Conservation (phyloP, 495 filamentous ascomycete species). For the Aspergillus leporis region DNA sequence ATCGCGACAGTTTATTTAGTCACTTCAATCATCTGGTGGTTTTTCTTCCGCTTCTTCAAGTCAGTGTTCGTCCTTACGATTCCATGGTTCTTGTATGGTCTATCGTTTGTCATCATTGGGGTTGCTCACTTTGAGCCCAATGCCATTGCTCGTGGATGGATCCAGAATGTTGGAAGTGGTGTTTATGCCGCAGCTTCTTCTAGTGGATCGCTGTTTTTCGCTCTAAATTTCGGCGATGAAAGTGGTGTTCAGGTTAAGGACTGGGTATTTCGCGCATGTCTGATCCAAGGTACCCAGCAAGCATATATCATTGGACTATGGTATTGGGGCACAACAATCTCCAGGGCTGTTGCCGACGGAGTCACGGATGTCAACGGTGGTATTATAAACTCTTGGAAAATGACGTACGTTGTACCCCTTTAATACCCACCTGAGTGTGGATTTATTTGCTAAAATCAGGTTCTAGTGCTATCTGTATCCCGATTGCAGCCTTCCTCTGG, state of each 20-base stretch:
- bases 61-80: constrained; percentile 60
- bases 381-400: constrained; percentile 48
- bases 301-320: constrained; percentile 52
- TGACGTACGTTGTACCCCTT: constrained; percentile 37
- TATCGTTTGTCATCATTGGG: constrained; percentile 67
- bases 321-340: constrained; percentile 52
- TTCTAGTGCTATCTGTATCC: constrained; percentile 41
- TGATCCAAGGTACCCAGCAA: constrained; percentile 54
- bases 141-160: constrained; percentile 45
- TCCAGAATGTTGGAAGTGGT: constrained; percentile 50
- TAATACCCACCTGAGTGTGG: neutral
- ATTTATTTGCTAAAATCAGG: constrained; percentile 16
- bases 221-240: constrained; percentile 54
- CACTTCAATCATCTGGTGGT: constrained; percentile 66
- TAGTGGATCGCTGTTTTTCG: constrained; percentile 52
- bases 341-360: constrained; percentile 37
- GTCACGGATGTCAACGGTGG: constrained; percentile 30
- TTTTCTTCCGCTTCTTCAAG: constrained; percentile 60
- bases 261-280: constrained; percentile 55
- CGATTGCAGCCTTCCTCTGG: constrained; percentile 46
- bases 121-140: constrained; percentile 57
- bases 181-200: constrained; percentile 51
- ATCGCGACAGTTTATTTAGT: constrained; percentile 64
- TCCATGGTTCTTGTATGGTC: constrained; percentile 64
- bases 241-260: constrained; percentile 47